A percentile compares a stretch with the other conserved stretches of the same genome.
phyloP scores from a whole-genome alignment of 805 yeast genomes.

The Saccharomycopsis sp. region DNA sequence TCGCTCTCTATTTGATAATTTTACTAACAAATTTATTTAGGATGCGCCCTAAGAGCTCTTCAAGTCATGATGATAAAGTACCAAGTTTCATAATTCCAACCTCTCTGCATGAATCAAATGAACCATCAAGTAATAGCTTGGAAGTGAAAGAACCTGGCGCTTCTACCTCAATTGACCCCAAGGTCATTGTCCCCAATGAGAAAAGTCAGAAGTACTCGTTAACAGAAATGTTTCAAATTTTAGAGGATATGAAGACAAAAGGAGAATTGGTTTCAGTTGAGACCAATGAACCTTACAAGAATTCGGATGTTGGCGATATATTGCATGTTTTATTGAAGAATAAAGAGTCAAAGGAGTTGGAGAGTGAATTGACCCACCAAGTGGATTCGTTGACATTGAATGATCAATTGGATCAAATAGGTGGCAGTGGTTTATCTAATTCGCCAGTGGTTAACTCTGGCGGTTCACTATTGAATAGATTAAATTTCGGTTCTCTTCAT shows the following conservation, averaged over 20 bases:
- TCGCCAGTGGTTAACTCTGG: constrained; percentile 5
- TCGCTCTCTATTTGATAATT: constrained; percentile 1
- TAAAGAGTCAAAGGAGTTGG: constrained; percentile 18
- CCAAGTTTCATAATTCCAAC: neutral
- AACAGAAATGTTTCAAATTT: constrained; percentile 47
- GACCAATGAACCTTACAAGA: constrained; percentile 28
- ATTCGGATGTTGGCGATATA: constrained; percentile 28
- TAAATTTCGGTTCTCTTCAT: constrained; percentile 1
- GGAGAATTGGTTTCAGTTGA: constrained; percentile 27
- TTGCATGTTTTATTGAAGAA: constrained; percentile 17
- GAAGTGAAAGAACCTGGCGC: constrained; percentile 5
- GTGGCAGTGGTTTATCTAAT: neutral
- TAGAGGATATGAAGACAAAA: constrained; percentile 34
- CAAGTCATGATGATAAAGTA: constrained; percentile 6
- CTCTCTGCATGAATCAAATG: constrained; percentile 1
- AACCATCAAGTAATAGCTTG: neutral
- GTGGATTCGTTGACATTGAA: constrained; percentile 8
- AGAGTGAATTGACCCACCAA: neutral
- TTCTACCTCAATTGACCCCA: constrained; percentile 8
- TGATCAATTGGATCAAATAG: too few species aligned
- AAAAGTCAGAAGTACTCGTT: constrained; percentile 41
- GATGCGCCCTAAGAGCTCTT: constrained; percentile 30
- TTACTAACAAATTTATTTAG: constrained; percentile 23
- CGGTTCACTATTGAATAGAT: constrained; percentile 9
- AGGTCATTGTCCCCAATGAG: constrained; percentile 31